A percentile compares a stretch with the other conserved stretches of the same genome.
These are phyloP conservation scores for Alternaria atra DNA, from an alignment of 2,329 filamentous ascomycete species.

Conservation along the genomic window DNA sequence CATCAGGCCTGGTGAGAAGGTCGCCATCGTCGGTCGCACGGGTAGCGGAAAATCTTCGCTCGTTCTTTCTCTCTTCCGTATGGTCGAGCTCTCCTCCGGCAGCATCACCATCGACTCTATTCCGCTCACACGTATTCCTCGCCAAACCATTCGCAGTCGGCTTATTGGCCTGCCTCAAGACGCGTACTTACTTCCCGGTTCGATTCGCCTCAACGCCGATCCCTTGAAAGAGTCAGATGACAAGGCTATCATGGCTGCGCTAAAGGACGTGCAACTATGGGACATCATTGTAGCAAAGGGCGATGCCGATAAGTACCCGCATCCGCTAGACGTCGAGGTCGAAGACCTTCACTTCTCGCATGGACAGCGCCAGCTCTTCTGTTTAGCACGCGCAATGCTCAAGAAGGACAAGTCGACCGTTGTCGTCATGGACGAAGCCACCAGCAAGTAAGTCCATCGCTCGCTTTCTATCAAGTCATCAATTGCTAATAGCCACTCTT, in stretches of 20 bases:
- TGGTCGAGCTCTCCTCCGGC: conserved; percentile 57
- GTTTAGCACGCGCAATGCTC: conserved; percentile 67
- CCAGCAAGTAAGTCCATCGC: conserved; percentile 38
- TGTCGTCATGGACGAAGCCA: conserved; percentile 47
- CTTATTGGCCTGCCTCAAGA: conserved; percentile 63
- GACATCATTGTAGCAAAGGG: conserved; percentile 48
- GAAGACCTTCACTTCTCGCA: conserved; percentile 45
- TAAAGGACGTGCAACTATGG: conserved; percentile 60
- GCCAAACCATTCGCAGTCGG: conserved; percentile 56
- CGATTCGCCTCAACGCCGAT: conserved; percentile 60
- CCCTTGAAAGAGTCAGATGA: conserved; percentile 52
- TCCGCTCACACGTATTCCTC: conserved; percentile 56
- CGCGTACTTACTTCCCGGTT: conserved; percentile 59
- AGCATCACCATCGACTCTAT: conserved; percentile 59
- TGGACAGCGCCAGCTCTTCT: conserved; percentile 72
- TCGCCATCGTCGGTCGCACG: conserved; percentile 64
- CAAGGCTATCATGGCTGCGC: conserved; percentile 52
- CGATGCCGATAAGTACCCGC: conserved; percentile 40
- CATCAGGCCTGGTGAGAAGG: conserved; percentile 59
- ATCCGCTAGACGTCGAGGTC: conserved; percentile 44
- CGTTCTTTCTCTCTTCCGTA: conserved; percentile 59
- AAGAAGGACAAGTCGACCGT: conserved; percentile 35
- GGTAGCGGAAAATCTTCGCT: conserved; percentile 64
- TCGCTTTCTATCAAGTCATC: not conserved
- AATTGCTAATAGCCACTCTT: conserved; percentile 9